Evolutionary conservation across 441 rosid genomes (phyloP).

Genomic region (Mallotus japonicus): DNA sequence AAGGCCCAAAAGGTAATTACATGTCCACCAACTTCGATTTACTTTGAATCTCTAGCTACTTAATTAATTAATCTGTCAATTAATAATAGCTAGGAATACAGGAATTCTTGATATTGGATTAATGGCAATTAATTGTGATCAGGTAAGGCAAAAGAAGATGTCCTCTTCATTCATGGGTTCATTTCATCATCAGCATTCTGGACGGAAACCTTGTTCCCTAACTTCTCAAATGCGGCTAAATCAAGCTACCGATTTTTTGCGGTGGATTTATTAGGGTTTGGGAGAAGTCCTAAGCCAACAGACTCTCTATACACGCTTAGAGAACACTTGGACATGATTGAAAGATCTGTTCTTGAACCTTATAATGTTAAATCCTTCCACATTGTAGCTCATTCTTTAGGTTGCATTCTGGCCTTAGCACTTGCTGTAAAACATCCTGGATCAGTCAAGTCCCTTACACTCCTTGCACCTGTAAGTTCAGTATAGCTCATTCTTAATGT

Average conservation of each 20-base stretch:
- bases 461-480: slow-evolving; percentile 73
- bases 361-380: slow-evolving; percentile 80
- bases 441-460: slow-evolving; percentile 79
- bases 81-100: too few species aligned
- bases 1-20: slow-evolving; percentile 60
- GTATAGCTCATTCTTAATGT: background rate
- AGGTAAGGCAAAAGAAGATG: slow-evolving; percentile 62
- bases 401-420: slow-evolving; percentile 90
- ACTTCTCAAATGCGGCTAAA: slow-evolving; percentile 56
- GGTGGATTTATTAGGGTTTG: slow-evolving; percentile 88
- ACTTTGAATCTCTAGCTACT: too few species aligned
- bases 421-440: slow-evolving; percentile 73
- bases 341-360: slow-evolving; percentile 65
- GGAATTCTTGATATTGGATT: background rate
- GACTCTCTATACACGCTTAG: slow-evolving; percentile 86
- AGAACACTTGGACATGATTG: slow-evolving; percentile 92
- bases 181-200: slow-evolving; percentile 94
- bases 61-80: too few species aligned
- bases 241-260: slow-evolving; percentile 71
- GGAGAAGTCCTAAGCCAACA: slow-evolving; percentile 88
- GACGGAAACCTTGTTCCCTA: slow-evolving; percentile 92
- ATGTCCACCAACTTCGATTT: too few species aligned
- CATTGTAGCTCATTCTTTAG: slow-evolving; percentile 95
- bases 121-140: background rate
- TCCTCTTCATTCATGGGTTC: slow-evolving; percentile 92